phyloP scores from a whole-genome alignment of 306 rosid genomes.

The Sophora flavescens region DNA sequence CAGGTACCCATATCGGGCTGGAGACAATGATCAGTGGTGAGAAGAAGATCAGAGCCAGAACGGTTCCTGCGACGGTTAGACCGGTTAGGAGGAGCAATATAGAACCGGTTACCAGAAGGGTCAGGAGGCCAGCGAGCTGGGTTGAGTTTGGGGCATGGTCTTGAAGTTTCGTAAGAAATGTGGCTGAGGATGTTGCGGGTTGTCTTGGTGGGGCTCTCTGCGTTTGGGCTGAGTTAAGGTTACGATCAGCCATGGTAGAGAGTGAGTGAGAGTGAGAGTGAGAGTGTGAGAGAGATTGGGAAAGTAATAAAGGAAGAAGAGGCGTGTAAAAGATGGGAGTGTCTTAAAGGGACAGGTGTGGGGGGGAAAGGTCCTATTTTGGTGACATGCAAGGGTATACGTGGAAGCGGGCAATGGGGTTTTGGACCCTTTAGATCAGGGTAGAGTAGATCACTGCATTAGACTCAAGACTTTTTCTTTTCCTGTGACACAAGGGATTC shows the following conservation, averaged over 20 bases:
- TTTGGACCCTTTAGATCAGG: conserved; percentile 17
- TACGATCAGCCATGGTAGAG: conserved; percentile 69
- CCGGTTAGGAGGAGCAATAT: conserved; percentile 68
- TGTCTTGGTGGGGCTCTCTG: conserved; percentile 40
- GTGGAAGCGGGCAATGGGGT: conserved; percentile 48
- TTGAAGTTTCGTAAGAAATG: conserved; percentile 56
- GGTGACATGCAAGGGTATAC: conserved; percentile 63
- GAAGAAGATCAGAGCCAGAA: conserved; percentile 53
- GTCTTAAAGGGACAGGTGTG: conserved; percentile 43
- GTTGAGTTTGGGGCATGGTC: conserved; percentile 61
- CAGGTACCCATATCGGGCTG: conserved; percentile 83
- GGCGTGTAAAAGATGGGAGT: neutral
- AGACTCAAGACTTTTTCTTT: conserved; percentile 43
- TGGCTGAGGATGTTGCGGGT: neutral
- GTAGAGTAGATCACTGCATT: conserved; percentile 32
- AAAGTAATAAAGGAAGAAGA: neutral
- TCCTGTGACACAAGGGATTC: too few relatives aligned
- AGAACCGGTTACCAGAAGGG: conserved; percentile 65
- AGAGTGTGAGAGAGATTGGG: neutral
- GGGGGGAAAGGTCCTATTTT: conserved; percentile 19
- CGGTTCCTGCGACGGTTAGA: conserved; percentile 53
- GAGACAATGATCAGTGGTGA: conserved; percentile 66
- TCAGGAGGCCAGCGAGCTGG: conserved; percentile 60
- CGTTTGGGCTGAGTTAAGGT: conserved; percentile 42
- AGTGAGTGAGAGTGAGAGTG: neutral